These are phyloP conservation scores for Phytophthora nicotianae DNA, from an alignment of 352 stramenopile genomes.

Conservation along the genomic window DNA sequence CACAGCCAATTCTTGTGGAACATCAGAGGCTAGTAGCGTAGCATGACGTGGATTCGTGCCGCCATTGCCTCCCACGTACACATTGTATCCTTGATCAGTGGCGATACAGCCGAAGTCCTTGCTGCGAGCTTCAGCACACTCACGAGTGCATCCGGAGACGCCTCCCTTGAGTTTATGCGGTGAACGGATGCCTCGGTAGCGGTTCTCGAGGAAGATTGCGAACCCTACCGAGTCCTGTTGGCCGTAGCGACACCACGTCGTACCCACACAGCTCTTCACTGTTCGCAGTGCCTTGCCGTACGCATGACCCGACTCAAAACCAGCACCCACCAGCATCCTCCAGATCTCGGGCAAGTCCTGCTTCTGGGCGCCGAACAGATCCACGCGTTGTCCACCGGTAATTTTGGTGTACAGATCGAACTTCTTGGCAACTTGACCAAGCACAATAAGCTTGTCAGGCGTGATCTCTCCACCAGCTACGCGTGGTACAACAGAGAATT, in stretches of 20 bases:
- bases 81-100: constrained; percentile 92
- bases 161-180: constrained; percentile 93
- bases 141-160: constrained; percentile 90
- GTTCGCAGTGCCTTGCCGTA: constrained; percentile 94
- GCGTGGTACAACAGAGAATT: constrained; percentile 93
- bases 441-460: constrained; percentile 89
- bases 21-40: constrained; percentile 53
- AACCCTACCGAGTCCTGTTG: constrained; percentile 92
- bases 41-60: constrained; percentile 88
- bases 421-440: constrained; percentile 89
- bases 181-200: constrained; percentile 92
- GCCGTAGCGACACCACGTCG: constrained; percentile 92
- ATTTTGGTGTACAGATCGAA: constrained; percentile 94
- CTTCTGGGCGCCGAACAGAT: constrained; percentile 93
- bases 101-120: constrained; percentile 95
- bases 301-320: constrained; percentile 92
- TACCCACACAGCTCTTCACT: constrained; percentile 94
- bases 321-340: constrained; percentile 89
- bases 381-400: constrained; percentile 93
- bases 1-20: constrained; percentile 61
- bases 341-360: constrained; percentile 92
- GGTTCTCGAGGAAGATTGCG: constrained; percentile 91
- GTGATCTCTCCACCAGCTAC: constrained; percentile 92
- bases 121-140: constrained; percentile 91
- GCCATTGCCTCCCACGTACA: constrained; percentile 91